Conservation (phyloP, 768 basidiomycete species). For the Pulveroboletus sp. region DNA sequence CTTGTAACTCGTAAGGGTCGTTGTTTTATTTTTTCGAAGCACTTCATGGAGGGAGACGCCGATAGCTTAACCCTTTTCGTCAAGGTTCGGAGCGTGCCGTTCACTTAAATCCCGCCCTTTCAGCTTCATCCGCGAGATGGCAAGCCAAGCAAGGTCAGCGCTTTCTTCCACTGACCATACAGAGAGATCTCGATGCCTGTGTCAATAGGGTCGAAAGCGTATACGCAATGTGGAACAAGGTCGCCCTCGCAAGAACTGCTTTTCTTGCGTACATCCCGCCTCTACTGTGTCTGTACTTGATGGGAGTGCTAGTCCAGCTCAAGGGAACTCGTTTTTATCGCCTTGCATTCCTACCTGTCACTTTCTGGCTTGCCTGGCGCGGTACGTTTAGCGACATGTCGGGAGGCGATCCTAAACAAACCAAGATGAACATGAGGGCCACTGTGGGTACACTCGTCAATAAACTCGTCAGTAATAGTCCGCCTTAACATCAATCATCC, state of each 20-base stretch:
- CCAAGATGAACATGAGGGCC: constrained; percentile 10
- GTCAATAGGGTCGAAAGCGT: not conserved
- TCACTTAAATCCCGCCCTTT: too few species aligned
- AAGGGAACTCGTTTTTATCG: constrained; percentile 40
- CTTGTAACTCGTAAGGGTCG: too few species aligned
- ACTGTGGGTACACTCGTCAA: constrained; percentile 22
- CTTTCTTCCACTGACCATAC: too few species aligned
- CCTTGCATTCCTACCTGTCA: constrained; percentile 46
- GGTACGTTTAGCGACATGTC: constrained; percentile 28
- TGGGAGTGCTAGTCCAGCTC: constrained; percentile 51
- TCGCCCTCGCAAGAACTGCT: constrained; percentile 18
- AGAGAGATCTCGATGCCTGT: too few species aligned
- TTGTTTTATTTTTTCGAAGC: too few species aligned
- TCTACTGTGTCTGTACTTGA: constrained; percentile 43
- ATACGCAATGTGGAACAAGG: constrained; percentile 6
- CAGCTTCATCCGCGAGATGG: too few species aligned
- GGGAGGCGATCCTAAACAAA: constrained; percentile 15
- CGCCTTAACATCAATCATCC: not conserved
- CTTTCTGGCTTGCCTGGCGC: constrained; percentile 43
- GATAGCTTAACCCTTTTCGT: too few species aligned
- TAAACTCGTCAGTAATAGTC: not conserved
- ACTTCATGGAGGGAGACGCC: too few species aligned
- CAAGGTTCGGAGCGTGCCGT: too few species aligned
- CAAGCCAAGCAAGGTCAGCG: too few species aligned
- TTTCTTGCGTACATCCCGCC: constrained; percentile 38